Evolutionary conservation across 768 basidiomycete genomes (phyloP), one percentile per base, ranked within the genome.

Genomic region (Butyriboletus loyo): DNA sequence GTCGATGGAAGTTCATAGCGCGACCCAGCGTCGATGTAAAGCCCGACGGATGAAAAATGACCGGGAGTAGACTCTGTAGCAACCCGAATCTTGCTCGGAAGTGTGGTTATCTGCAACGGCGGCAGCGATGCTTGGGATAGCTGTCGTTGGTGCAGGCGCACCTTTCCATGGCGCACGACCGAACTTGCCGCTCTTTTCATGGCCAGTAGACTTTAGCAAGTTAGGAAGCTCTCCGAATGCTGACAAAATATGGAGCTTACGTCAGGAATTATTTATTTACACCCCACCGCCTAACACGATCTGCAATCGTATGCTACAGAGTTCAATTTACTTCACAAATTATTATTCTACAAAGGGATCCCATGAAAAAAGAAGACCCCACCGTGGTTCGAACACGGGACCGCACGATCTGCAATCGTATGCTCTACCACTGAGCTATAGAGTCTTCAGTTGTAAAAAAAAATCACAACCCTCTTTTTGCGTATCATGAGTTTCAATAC

Each of bases 11-110:
- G 83, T 68, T 98, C 97, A 76, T 90, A 95, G 14, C 97, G 80
- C 27, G 91, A 85, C 24, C 97, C 97, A 2, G 92, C 94, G 68
- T 98, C 94, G 60, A 98, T 79, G 63, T 93, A 98, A 36, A 98
- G 81, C 4, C 96, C 97, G 1, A 96, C 80, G 0, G 93, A 87
- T 32, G 94, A 89, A 69, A 98, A 98, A 74, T 98, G 93, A 17
- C 93, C 92, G 0, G 93, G 94, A 4, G 89, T 88, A 2, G 81
- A 76, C 70, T 97, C 92, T 8, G 94, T 97, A 15, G 92, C 93
- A 37, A 98, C 91, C 53, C 93, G 78, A 40, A 98, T 80, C 68
- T 87, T 92, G 74, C 97, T 98, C 6, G 92, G 85, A 0, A 98
- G 77, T 1, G 91, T 93, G 0, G 96, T 95, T 30, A 96, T 77